Evolutionary conservation across 495 filamentous ascomycete species (phyloP).

Genomic region (Amorphotheca resinae): DNA sequence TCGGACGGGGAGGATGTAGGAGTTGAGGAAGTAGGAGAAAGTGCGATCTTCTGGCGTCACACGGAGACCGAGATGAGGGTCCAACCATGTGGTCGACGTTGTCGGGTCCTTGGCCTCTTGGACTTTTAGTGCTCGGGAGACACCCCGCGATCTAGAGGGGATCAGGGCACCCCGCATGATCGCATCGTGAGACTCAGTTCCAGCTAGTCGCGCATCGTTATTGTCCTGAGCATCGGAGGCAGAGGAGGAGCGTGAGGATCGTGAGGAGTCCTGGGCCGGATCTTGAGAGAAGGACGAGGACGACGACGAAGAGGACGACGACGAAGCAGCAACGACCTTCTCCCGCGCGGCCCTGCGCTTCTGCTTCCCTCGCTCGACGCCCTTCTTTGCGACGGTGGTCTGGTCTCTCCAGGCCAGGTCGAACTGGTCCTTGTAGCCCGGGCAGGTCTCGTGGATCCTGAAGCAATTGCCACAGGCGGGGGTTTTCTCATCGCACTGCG

Average conservation of each 20-base stretch:
- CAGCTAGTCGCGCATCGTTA: background rate
- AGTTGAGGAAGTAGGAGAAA: slow-evolving; percentile 2
- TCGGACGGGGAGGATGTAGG: background rate
- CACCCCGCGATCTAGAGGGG: background rate
- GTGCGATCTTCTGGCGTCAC: background rate
- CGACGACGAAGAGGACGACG: background rate
- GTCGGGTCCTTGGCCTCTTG: background rate
- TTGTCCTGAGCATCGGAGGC: background rate
- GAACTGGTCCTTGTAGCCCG: slow-evolving; percentile 6
- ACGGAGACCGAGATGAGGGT: background rate
- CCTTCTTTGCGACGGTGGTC: slow-evolving; percentile 8
- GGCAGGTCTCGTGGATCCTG: slow-evolving; percentile 4
- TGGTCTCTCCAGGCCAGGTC: slow-evolving; percentile 13
- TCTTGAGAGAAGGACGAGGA: background rate
- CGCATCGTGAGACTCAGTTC: background rate
- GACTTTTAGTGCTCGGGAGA: background rate
- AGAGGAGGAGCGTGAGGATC: background rate
- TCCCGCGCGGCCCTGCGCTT: background rate
- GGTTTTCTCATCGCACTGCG: slow-evolving; percentile 6
- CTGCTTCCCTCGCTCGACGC: slow-evolving; percentile 3
- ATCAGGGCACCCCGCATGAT: background rate
- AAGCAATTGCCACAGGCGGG: slow-evolving; percentile 3
- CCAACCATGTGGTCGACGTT: background rate
- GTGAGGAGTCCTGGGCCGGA: background rate
- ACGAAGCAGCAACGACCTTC: background rate